Evolutionary conservation across 2,329 filamentous ascomycete genomes (phyloP).

Genomic region (Aspergillus fumigatiaffinis): DNA sequence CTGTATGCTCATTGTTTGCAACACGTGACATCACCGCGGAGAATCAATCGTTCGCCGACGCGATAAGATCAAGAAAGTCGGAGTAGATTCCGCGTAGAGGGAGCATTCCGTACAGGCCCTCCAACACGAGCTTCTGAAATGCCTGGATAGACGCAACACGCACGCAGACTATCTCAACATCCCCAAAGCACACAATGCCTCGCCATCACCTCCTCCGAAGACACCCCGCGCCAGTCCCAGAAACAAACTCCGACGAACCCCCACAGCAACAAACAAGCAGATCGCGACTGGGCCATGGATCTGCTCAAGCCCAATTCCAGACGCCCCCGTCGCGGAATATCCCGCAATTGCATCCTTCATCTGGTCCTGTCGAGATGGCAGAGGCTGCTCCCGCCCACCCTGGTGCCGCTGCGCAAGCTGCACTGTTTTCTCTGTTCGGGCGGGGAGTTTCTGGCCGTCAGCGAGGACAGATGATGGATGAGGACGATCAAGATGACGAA

Average conservation of each 20-base stretch:
- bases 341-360: constrained; percentile 25
- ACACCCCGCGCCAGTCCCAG: constrained; percentile 4
- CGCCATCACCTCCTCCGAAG: constrained; percentile 17
- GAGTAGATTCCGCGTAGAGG: neutral
- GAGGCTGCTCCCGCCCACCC: constrained; percentile 17
- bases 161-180: neutral
- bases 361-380: constrained; percentile 20
- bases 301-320: constrained; percentile 24
- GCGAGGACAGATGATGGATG: constrained; percentile 9
- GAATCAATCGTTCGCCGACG: neutral
- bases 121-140: neutral
- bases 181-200: constrained; percentile 14
- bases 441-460: constrained; percentile 9
- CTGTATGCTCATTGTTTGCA: neutral
- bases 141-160: neutral
- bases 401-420: constrained; percentile 18
- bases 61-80: neutral
- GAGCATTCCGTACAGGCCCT: neutral
- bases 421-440: constrained; percentile 19
- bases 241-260: constrained; percentile 1
- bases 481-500: constrained; percentile 16
- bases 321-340: constrained; percentile 29
- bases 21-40: neutral
- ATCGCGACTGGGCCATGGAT: constrained; percentile 12
- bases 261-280: constrained; percentile 8